Base-by-base conservation (phyloP, 345 rosid species). In the Eucalyptus tenuipes region DNA sequence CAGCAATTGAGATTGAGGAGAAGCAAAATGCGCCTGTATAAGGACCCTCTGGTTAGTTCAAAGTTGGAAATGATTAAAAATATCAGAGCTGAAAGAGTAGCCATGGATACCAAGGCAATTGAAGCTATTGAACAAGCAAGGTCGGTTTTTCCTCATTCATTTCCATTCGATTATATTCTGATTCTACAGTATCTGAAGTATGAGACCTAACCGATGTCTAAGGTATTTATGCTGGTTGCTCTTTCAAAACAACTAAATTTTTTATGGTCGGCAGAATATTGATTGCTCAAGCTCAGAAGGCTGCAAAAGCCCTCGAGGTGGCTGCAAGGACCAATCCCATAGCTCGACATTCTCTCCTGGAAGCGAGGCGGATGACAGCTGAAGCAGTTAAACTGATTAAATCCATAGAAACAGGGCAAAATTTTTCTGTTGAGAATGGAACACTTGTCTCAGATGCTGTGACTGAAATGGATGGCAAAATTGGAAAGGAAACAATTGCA, bases 271-370 rank as follows among this genome's bases (percentile, higher is more conserved):
- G 89, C 94, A 97, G 99, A 93, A 91, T 93, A 59, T 89, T 95
- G 91, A 95, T 98, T 86, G 95, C 94, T 40, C 97, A 93, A 95
- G 98, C 99, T 84, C 96, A 97, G 95, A 95, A 93, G 89, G 99
- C 99, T 87, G 98, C 97, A 15, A 90, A 92, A 82, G 95, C 95
- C 31, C 98, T 98, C 16, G 98, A 96, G 94, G 88, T 92, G 88
- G 96, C 97, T 90, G 97, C 99, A 47, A 33, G 80, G 89, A 94
- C 90, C 90, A 97, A 96, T 88, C 94, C 98, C 49, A 88, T 94
- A 31, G 99, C 98, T 89, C 96, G 84, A 88, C 95, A 96, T 57
- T 97, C 98, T 86, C 96, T 98, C 71, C 18, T 93, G n/a, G 98
- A 98, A 92, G 89, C 95, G 87, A 95, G 96, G 92, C 95, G 90